A percentile compares a stretch with the other conserved stretches of the same genome.
phyloP scores from a whole-genome alignment of 2,329 filamentous ascomycete species.

The Fusarium sacchari region DNA sequence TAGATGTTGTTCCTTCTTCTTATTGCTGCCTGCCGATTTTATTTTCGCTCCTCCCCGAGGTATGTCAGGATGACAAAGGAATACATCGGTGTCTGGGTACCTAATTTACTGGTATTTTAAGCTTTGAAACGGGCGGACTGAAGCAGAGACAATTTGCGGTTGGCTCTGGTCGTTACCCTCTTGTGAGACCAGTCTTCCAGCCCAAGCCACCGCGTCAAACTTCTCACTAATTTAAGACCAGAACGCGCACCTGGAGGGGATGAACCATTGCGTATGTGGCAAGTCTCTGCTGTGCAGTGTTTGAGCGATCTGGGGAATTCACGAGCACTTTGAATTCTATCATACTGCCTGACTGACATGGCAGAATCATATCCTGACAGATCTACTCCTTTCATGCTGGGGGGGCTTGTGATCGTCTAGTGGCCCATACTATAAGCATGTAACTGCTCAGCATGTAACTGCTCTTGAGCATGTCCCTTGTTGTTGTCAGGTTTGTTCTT shows the following conservation, averaged over 20 bases:
- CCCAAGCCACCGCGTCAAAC: not conserved
- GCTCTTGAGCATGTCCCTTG: slow-evolving; percentile 8
- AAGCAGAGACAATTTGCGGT: not conserved
- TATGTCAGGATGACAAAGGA: not conserved
- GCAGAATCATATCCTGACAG: not conserved
- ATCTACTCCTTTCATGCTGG: not conserved
- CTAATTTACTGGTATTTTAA: not conserved
- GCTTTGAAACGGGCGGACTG: not conserved
- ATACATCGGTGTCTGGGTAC: too few species aligned
- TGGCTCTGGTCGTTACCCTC: not conserved
- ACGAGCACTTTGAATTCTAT: not conserved
- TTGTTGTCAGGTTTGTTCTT: slow-evolving; percentile 19
- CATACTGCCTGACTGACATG: not conserved
- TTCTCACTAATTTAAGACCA: not conserved
- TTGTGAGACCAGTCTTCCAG: not conserved
- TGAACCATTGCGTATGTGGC: not conserved
- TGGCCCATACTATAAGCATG: slow-evolving; percentile 24
- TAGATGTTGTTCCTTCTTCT: not conserved
- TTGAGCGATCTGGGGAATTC: not conserved
- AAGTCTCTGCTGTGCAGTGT: not conserved
- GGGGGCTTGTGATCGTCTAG: slow-evolving; percentile 1
- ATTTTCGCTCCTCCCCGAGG: not conserved
- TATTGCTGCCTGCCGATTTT: not conserved
- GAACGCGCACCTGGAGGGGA: not conserved
- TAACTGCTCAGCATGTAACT: not conserved